Base-by-base conservation (phyloP, 805 yeast species). In the Candida schatavii region DNA sequence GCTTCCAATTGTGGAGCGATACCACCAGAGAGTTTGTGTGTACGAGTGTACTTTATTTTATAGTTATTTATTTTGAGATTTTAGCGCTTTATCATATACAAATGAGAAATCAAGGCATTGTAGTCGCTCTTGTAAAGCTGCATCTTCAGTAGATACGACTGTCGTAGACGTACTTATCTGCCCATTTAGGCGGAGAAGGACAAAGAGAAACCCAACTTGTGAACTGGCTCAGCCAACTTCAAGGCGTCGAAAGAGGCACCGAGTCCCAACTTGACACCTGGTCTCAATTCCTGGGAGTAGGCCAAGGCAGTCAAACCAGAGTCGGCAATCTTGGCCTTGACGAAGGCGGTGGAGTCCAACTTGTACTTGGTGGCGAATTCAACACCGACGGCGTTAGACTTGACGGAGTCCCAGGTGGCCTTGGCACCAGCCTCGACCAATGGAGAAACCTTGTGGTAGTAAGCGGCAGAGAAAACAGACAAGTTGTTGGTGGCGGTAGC, bases 181-280 rank as follows among this genome's bases (percentile, higher is more conserved):
- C 27, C 7, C 14, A 20, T 45, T 69, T 83, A 91, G 68, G 96
- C 95, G 57, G 95, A 74, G 78, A 91, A 91, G 52, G 96, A 80
- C 69, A 93, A 79, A 44, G 96, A 88, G 75, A 88, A 79, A 72
- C 99, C 99, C 62, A 93, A 78, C 82, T 93, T 90, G 83, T 93
- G 99, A 62, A 93, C 96, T 52, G 97, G 88, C 78, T 90, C 97
- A 65, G 87, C 83, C 64, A 91, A 80, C 72, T 91, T 86, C 72
- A 90, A 80, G 60, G 97, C 95, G 72, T 93, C 96, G 72, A 93
- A 83, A 50, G 96, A 88, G 59, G 95, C 86, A 79, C 99, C 99
- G 53, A 93, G 80, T 69, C 99, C 99, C 59, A 93, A 77, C 63
- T 87, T 88, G 59, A 93, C 96, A 71, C 97, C 97, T 48, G 95